Conservation (phyloP, 2,329 filamentous ascomycete genomes). For the Myriosclerotinia curreyana region DNA sequence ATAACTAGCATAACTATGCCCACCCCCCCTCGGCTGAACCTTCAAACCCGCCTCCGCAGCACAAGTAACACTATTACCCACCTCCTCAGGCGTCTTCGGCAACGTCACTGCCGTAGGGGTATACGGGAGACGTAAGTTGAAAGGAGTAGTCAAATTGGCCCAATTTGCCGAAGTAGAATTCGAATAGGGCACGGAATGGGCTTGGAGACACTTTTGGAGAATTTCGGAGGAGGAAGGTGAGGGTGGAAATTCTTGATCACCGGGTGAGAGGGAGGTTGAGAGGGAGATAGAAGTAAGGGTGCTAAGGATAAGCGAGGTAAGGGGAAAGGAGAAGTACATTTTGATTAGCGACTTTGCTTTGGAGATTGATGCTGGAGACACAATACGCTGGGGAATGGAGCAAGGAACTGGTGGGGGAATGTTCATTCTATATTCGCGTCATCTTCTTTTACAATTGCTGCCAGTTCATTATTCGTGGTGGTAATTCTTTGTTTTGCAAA, state of each 20-base stretch:
- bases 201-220: conserved; percentile 10
- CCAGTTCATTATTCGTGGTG: background rate
- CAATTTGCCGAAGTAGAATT: conserved; percentile 18
- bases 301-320: conserved; percentile 9
- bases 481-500: background rate
- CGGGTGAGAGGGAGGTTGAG: background rate
- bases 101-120: conserved; percentile 28
- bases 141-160: conserved; percentile 25
- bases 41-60: conserved; percentile 44
- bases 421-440: conserved; percentile 6
- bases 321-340: background rate
- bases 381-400: background rate
- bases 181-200: conserved; percentile 14
- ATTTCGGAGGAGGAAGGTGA: background rate
- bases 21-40: conserved; percentile 51
- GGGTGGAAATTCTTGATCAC: background rate
- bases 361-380: background rate
- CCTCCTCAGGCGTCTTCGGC: conserved; percentile 36
- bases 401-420: background rate
- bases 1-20: conserved; percentile 53
- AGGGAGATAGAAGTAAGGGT: background rate
- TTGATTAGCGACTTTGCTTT: background rate
- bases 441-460: background rate
- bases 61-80: conserved; percentile 48
- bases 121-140: conserved; percentile 30